Conservation (phyloP, 2,329 filamentous ascomycete genomes). For the Ophiosphaerella herpotricha region DNA sequence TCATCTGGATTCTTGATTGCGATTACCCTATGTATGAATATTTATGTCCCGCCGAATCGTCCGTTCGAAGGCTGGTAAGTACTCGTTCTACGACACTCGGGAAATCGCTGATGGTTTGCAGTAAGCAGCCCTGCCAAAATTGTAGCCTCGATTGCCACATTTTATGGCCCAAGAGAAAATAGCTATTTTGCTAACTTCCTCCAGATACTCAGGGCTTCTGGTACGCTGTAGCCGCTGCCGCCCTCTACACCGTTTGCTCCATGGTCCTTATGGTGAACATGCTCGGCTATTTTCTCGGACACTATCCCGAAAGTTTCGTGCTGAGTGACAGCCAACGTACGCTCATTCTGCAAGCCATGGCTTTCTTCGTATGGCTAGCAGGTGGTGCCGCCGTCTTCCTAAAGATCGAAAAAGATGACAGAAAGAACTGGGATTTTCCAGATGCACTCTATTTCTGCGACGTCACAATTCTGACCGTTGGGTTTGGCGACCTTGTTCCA, state of each 20-base stretch:
- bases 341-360: slow-evolving; percentile 86
- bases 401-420: slow-evolving; percentile 60
- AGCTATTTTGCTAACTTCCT: background rate
- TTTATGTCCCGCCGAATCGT: slow-evolving; percentile 58
- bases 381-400: slow-evolving; percentile 78
- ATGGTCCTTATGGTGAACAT: slow-evolving; percentile 80
- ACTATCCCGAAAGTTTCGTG: slow-evolving; percentile 78
- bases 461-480: slow-evolving; percentile 49
- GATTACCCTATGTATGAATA: slow-evolving; percentile 67
- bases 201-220: slow-evolving; percentile 78
- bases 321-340: slow-evolving; percentile 82
- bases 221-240: slow-evolving; percentile 80
- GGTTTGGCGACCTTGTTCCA: slow-evolving; percentile 60
- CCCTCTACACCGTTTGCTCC: slow-evolving; percentile 78
- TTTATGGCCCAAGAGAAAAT: background rate
- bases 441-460: slow-evolving; percentile 63
- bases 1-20: slow-evolving; percentile 67
- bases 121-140: background rate
- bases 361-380: slow-evolving; percentile 80
- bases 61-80: slow-evolving; percentile 52
- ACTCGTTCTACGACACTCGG: background rate
- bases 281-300: slow-evolving; percentile 72
- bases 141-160: too few species aligned
- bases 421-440: slow-evolving; percentile 68
- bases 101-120: background rate